Conservation (phyloP, 2,329 filamentous ascomycete species). For the Lasiodiplodia sp. region DNA sequence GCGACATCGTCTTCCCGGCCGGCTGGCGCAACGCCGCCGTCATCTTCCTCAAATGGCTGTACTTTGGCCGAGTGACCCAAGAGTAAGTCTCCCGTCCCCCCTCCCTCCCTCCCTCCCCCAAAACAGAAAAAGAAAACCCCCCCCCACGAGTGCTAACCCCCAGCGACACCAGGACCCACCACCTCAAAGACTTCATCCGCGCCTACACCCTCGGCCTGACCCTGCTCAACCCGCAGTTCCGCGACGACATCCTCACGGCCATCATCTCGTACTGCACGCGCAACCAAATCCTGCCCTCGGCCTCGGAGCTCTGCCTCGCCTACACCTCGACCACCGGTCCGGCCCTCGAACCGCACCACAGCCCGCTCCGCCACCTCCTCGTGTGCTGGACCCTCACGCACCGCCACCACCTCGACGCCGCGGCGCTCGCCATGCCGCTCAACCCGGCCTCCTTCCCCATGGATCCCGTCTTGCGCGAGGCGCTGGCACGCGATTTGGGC, state of each 20-base stretch:
- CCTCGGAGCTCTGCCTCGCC: neutral
- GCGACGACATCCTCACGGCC: slow-evolving; percentile 12
- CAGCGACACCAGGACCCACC: neutral
- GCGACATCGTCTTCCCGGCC: neutral
- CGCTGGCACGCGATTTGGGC: neutral
- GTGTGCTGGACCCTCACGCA: slow-evolving; percentile 13
- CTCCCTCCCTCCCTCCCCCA: no score
- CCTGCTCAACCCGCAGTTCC: slow-evolving; percentile 17
- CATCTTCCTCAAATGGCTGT: slow-evolving; percentile 25
- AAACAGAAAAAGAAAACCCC: no score
- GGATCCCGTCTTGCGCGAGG: neutral
- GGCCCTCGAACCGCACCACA: neutral
- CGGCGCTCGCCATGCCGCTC: neutral
- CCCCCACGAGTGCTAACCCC: slow-evolving; percentile 8
- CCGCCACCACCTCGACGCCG: neutral
- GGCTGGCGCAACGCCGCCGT: slow-evolving; percentile 11
- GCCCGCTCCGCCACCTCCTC: slow-evolving; percentile 11
- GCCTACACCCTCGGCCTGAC: slow-evolving; percentile 1
- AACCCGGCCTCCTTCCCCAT: neutral
- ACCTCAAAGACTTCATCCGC: slow-evolving; percentile 15
- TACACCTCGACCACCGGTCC: neutral
- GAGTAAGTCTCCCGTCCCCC: neutral
- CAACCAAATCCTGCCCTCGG: slow-evolving; percentile 7
- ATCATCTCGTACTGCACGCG: slow-evolving; percentile 7
- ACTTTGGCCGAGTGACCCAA: neutral